phyloP scores from a whole-genome alignment of 331 rosid species.

The Pyrus hybrid region DNA sequence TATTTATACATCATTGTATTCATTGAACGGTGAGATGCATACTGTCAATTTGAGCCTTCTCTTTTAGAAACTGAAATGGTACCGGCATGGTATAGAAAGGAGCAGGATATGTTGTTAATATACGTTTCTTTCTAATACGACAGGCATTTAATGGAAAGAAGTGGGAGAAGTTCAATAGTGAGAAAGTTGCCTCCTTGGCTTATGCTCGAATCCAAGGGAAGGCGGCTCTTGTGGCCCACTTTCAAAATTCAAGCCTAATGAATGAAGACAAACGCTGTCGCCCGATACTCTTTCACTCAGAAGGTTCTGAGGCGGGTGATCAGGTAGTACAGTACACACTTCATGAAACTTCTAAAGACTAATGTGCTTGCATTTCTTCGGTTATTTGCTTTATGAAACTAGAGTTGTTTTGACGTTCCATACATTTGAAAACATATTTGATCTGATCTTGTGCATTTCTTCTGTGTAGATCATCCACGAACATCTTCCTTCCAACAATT shows the following conservation, averaged over 20 bases:
- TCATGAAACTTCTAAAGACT: not conserved
- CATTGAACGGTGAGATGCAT: not conserved
- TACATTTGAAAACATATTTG: not conserved
- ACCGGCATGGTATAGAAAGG: not conserved
- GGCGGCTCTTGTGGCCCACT: slow-evolving; percentile 72
- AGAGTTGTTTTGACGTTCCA: not conserved
- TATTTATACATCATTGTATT: not conserved
- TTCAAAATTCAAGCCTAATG: slow-evolving; percentile 88
- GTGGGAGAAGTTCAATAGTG: slow-evolving; percentile 90
- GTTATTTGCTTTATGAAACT: not conserved
- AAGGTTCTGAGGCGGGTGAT: slow-evolving; percentile 57
- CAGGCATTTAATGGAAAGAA: slow-evolving; percentile 79
- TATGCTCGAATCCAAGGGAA: slow-evolving; percentile 90
- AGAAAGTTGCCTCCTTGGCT: slow-evolving; percentile 83
- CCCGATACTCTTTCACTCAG: slow-evolving; percentile 67
- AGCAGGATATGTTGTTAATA: not conserved
- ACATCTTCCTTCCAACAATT: slow-evolving; percentile 51
- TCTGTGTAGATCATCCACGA: slow-evolving; percentile 47
- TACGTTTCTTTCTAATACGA: slow-evolving; percentile 11
- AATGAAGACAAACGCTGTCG: slow-evolving; percentile 91
- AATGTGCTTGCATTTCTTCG: not conserved
- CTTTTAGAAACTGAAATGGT: slow-evolving; percentile 4
- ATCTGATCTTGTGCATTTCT: not conserved
- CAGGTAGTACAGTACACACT: slow-evolving; percentile 34
- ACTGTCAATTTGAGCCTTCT: not conserved